Conservation (phyloP, 371 early-diverging fungal genomes). For the Thermomucor indicae-seudaticae region DNA sequence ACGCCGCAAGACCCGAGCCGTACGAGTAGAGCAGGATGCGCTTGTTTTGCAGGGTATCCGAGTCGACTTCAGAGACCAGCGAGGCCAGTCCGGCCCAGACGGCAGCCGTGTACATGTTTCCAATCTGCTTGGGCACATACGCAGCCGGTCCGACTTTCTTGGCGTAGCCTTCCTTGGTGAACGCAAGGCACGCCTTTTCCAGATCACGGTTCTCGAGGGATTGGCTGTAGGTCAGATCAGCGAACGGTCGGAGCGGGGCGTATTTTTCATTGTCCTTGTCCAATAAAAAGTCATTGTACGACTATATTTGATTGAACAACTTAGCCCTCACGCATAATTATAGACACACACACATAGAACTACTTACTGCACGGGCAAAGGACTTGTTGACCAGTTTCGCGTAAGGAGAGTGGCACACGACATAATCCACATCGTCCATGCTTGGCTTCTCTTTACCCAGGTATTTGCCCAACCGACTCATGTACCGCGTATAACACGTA, state of each 20-base stretch:
- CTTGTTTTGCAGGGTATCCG: conserved; percentile 72
- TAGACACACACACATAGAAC: not conserved
- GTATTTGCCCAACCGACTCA: conserved; percentile 64
- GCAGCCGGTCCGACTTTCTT: conserved; percentile 82
- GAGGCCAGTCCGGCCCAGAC: conserved; percentile 89
- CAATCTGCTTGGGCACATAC: conserved; percentile 83
- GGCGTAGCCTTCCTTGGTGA: conserved; percentile 69
- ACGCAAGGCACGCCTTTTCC: conserved; percentile 84
- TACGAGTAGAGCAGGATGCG: conserved; percentile 92
- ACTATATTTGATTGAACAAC: conserved; percentile 11
- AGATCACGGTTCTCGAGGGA: conserved; percentile 83
- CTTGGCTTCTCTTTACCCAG: conserved; percentile 51
- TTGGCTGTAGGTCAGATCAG: conserved; percentile 56
- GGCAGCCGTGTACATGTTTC: conserved; percentile 97
- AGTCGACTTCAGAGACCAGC: conserved; percentile 71
- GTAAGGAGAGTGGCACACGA: conserved; percentile 95
- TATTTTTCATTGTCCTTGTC: conserved; percentile 67
- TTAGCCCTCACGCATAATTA: not conserved
- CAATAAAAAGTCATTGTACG: conserved; percentile 85
- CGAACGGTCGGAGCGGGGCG: conserved; percentile 57
- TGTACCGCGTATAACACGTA: conserved; percentile 80
- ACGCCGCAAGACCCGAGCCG: conserved; percentile 95
- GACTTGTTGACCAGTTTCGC: conserved; percentile 96
- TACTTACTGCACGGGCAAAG: conserved; percentile 71
- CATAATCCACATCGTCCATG: conserved; percentile 73